Conservation (phyloP, 495 filamentous ascomycete genomes). For the Acidiella bohemica region DNA sequence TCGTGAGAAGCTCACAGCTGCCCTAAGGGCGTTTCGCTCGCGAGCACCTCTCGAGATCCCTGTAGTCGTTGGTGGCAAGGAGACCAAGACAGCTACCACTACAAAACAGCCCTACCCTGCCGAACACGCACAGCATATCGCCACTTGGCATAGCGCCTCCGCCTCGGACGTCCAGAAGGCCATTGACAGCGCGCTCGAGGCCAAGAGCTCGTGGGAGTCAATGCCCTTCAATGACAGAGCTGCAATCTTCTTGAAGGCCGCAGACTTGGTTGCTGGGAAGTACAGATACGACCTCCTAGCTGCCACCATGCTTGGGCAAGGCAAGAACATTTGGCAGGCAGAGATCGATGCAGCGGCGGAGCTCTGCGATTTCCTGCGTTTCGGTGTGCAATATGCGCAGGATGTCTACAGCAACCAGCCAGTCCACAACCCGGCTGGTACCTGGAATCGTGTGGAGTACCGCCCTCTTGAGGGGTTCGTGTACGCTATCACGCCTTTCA, state of each 20-base stretch:
- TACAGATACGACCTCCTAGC: constrained; percentile 91
- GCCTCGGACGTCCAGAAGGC: constrained; percentile 57
- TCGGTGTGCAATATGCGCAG: constrained; percentile 33
- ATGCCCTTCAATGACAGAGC: constrained; percentile 78
- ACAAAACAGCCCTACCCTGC: constrained; percentile 60
- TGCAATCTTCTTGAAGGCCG: constrained; percentile 88
- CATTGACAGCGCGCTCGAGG: constrained; percentile 66
- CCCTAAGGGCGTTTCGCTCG: constrained; percentile 47
- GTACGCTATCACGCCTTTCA: constrained; percentile 34
- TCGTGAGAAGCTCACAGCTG: constrained; percentile 55
- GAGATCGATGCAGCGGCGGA: constrained; percentile 94
- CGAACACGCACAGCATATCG: constrained; percentile 55
- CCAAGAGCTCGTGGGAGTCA: constrained; percentile 67
- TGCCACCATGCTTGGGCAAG: constrained; percentile 83
- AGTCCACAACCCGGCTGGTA: constrained; percentile 27
- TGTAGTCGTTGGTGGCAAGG: constrained; percentile 62
- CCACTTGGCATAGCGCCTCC: constrained; percentile 64
- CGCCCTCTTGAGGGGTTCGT: constrained; percentile 33
- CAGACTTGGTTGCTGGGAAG: constrained; percentile 74
- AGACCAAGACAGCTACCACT: constrained; percentile 42
- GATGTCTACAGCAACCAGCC: constrained; percentile 31
- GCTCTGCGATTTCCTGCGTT: constrained; percentile 73
- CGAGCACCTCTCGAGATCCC: constrained; percentile 57
- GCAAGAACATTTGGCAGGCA: constrained; percentile 93
- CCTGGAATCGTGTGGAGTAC: constrained; percentile 35